Percentiles rank a stretch among this genome's conserved stretches.
These are phyloP conservation scores for Penicillium waksmanii DNA, from an alignment of 495 filamentous ascomycete species.

Conservation along the genomic window DNA sequence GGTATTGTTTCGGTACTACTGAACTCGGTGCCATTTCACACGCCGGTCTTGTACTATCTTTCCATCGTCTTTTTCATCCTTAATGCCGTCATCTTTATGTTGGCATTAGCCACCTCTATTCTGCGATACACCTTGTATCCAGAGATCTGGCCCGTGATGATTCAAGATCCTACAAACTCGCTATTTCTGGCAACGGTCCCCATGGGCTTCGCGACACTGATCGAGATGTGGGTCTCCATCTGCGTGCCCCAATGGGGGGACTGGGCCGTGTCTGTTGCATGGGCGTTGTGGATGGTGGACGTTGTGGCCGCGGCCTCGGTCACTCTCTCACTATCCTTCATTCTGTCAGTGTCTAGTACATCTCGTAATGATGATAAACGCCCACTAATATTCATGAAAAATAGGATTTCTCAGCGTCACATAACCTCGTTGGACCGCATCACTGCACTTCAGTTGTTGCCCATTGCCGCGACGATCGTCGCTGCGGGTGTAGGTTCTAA, in stretches of 20 bases:
- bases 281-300: slow-evolving; percentile 53
- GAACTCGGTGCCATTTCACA: slow-evolving; percentile 43
- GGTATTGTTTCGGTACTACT: slow-evolving; percentile 53
- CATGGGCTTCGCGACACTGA: slow-evolving; percentile 55
- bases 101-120: slow-evolving; percentile 40
- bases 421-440: slow-evolving; percentile 43
- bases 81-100: slow-evolving; percentile 45
- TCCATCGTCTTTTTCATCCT: slow-evolving; percentile 49
- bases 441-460: slow-evolving; percentile 51
- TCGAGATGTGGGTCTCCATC: slow-evolving; percentile 50
- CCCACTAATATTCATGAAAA: background rate
- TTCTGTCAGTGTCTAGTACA: slow-evolving; percentile 35
- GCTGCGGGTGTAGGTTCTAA: slow-evolving; percentile 47
- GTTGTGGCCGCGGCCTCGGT: slow-evolving; percentile 39
- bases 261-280: slow-evolving; percentile 39
- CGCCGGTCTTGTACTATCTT: slow-evolving; percentile 39
- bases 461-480: slow-evolving; percentile 51
- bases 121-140: slow-evolving; percentile 53
- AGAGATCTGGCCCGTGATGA: slow-evolving; percentile 49
- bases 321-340: slow-evolving; percentile 46
- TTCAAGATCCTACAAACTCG: slow-evolving; percentile 49
- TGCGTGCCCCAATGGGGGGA: slow-evolving; percentile 50
- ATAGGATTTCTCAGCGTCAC: slow-evolving; percentile 42
- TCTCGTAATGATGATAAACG: background rate
- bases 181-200: slow-evolving; percentile 52